Percentiles rank a stretch among this genome's conserved stretches.
Evolutionary conservation across 1,284 basidiomycete genomes (phyloP).

Genomic region (Apiotrichum sp.): DNA sequence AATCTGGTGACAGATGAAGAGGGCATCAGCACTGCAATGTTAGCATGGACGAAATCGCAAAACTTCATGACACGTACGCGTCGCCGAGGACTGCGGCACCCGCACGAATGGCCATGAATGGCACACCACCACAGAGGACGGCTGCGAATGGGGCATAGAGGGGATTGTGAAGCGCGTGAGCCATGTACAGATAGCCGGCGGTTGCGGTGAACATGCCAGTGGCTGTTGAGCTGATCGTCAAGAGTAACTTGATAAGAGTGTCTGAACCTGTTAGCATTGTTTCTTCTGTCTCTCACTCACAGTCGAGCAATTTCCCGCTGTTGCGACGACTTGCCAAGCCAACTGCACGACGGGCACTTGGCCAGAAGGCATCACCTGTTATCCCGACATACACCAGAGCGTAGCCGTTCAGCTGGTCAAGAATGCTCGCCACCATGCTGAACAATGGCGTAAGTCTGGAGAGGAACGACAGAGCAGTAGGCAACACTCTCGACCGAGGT

Average conservation of each 20-base stretch:
- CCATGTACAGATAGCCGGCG: constrained; percentile 77
- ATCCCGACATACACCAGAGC: constrained; percentile 79
- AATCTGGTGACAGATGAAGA: constrained; percentile 84
- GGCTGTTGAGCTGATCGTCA: constrained; percentile 64
- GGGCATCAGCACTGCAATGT: constrained; percentile 56
- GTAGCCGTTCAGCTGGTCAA: constrained; percentile 71
- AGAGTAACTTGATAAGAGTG: constrained; percentile 61
- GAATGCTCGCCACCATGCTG: constrained; percentile 54
- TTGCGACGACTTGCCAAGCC: constrained; percentile 43
- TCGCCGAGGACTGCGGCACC: constrained; percentile 76
- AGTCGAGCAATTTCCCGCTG: constrained; percentile 44
- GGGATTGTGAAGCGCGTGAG: constrained; percentile 72
- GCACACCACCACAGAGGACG: constrained; percentile 68
- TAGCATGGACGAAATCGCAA: not conserved
- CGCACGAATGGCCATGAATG: constrained; percentile 73
- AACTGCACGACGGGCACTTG: constrained; percentile 63
- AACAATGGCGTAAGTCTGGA: constrained; percentile 45
- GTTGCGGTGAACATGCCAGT: constrained; percentile 72
- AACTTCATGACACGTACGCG: constrained; percentile 51
- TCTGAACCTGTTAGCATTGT: constrained; percentile 22
- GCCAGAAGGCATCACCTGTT: constrained; percentile 77
- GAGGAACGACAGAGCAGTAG: constrained; percentile 48
- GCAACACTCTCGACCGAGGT: constrained; percentile 32
- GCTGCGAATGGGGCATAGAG: constrained; percentile 70
- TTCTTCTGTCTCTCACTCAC: constrained; percentile 26